Base-by-base conservation (phyloP, 1,139 yeast species). In the Kurtzmaniella quercitrusa region DNA sequence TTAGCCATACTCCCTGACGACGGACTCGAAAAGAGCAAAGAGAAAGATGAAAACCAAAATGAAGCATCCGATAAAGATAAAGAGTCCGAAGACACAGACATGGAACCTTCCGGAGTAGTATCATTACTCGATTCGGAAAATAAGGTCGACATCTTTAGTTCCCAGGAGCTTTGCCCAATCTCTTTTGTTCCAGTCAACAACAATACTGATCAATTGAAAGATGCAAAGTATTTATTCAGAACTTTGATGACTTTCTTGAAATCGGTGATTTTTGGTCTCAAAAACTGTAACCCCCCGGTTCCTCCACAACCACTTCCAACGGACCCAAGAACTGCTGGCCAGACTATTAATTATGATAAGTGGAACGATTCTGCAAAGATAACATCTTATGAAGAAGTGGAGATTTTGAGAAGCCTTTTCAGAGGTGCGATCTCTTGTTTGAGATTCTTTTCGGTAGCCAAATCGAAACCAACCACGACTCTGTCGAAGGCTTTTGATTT, bases 341-440 rank as follows among this genome's bases (percentile, higher is more conserved):
- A 80, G 38, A 74, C 74, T 42, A 30, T 30, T 12, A 71, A 71
- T 45, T 68, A 69, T 50, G 77, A 71, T 42, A 71, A 70, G 51
- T 93, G 98, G 98, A 83, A 86, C 49, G 95, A 88, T 49, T 78
- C 87, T 12, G 96, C 97, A 0, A 80, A 95, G 50, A 79, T 88
- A 28, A 83, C 86, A 48, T 82, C 88, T 5, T 80, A 71, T 51
- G 97, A 91, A 60, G 98, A 93, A 57, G 84, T 91, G 19, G 71
- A 79, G 40, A 81, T 93, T 14, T 78, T 93, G 53, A 74, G 89
- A 47, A 78, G 77, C 15, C 71, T 94, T 38, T 89, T 89, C 63
- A 76, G 88, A 50, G 96, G 94, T 52, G 94, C 96, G 38, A 80
- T 91, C 22, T 66, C 81, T 34, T 96, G 97, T 21, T 74, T 91